Evolutionary conservation across 345 rosid species (phyloP), one percentile per base, ranked within the genome.

Genomic region (Lenwebbia sp.): DNA sequence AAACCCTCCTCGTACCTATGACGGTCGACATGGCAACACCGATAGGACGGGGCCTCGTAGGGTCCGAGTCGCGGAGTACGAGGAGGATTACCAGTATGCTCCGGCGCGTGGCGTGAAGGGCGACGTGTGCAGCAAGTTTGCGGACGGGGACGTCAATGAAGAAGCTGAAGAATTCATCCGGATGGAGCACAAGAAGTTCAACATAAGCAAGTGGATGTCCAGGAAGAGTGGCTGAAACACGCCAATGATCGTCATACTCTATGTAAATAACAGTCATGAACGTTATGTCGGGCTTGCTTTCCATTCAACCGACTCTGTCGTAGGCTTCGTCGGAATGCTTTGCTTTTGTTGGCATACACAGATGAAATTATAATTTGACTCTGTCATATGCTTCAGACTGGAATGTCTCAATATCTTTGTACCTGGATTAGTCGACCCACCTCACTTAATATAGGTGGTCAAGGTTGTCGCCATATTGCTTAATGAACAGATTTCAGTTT

Each of bases 151-250:
- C 65, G 88, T 96, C n/a, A 90, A 96, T 82, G 84, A 58, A 55
- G 96, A 90, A 86, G 96, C 99, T 40, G 96, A 94, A 60, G 90
- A 89, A 23, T 96, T 94, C 62, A 94, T 95, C 85, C 87, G 76
- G 88, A 60, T 91, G 4, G 90, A 93, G 91, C 99, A 96, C 82
- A 87, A 50, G 84, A 92, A 89, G 93, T 95, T 95, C 62, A 76
- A n/a, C 28, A n/a, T 7, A 17, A 81, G n/a, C 85, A 88, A 83
- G 84, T 85, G 57, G 51, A 83, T 55, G 88, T 76, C 89, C 26
- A 40, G 7, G 58, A 17, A 52, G 21, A 53, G 78, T 70, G 78
- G 2, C 78, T 70, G 78, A 70, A 70, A 70, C 47, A 22, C 22
- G 78, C 44, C 44, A 1, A 41, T 17, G 25, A 23, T 78, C 44